Percentiles rank a stretch among this genome's conserved stretches.
These are phyloP conservation scores for Sideroxylon spinosum DNA, from an alignment of 179 eudicot genomes.

Conservation along the genomic window DNA sequence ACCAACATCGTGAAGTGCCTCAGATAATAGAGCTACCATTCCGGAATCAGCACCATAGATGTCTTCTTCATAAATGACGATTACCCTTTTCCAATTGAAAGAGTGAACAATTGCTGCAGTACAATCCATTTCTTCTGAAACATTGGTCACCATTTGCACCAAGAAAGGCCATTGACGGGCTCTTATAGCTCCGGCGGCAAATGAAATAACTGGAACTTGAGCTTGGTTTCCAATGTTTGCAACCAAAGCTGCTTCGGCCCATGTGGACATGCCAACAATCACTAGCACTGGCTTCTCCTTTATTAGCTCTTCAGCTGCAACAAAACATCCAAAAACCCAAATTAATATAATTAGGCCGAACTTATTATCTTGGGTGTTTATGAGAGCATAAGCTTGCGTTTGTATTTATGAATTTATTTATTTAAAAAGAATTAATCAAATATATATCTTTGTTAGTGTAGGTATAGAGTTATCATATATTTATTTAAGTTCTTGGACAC, in stretches of 20 bases:
- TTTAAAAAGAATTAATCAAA: too few relatives aligned
- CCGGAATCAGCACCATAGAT: slow-evolving; percentile 31
- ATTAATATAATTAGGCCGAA: too few relatives aligned
- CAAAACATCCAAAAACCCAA: background rate
- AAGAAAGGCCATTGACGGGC: slow-evolving; percentile 37
- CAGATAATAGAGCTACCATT: slow-evolving; percentile 23
- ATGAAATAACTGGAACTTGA: slow-evolving; percentile 27
- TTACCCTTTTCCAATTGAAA: slow-evolving; percentile 41
- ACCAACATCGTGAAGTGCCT: slow-evolving; percentile 27
- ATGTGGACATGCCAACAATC: slow-evolving; percentile 26
- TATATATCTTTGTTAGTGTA: too few relatives aligned
- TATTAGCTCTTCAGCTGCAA: slow-evolving; percentile 25
- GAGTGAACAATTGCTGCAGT: slow-evolving; percentile 24
- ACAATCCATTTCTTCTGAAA: slow-evolving; percentile 21
- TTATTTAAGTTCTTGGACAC: too few relatives aligned
- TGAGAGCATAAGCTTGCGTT: too few relatives aligned
- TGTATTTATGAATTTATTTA: too few relatives aligned
- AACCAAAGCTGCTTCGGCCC: slow-evolving; percentile 35
- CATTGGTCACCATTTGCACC: slow-evolving; percentile 30
- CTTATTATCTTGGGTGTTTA: too few relatives aligned
- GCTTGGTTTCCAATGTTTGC: slow-evolving; percentile 32
- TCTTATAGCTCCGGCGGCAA: slow-evolving; percentile 10
- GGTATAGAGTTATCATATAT: too few relatives aligned
- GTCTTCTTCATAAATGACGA: slow-evolving; percentile 41
- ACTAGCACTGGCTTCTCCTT: slow-evolving; percentile 22